A percentile compares a stretch with the other conserved stretches of the same genome.
phyloP scores from a whole-genome alignment of 208 protist genomes.

The Acanthamoeba triangularis region DNA sequence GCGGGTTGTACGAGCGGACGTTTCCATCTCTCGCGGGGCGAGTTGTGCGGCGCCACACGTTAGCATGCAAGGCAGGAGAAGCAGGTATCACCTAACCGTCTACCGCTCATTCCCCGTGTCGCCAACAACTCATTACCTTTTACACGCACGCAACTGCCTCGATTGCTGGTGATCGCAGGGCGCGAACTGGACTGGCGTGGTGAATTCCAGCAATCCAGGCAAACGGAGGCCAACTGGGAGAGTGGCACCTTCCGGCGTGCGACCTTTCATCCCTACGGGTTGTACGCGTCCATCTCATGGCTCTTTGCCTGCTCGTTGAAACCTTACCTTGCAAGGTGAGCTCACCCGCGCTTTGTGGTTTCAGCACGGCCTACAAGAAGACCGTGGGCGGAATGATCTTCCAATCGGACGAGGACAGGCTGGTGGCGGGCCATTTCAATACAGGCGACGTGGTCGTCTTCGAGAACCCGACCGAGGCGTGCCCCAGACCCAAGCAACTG shows the following conservation, averaged over 20 bases:
- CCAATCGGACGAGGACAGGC: background rate
- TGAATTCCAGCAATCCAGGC: background rate
- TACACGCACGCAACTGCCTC: too few species aligned
- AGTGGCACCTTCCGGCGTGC: background rate
- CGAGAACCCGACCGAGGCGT: conserved; percentile 3
- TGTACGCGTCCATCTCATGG: background rate
- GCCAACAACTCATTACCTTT: too few species aligned
- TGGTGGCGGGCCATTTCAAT: conserved; percentile 9
- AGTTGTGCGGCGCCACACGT: background rate
- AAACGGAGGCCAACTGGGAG: conserved; percentile 37
- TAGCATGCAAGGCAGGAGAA: background rate
- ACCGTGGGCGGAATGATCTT: conserved; percentile 15
- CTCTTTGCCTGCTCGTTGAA: background rate
- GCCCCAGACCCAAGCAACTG: background rate
- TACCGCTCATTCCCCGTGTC: background rate
- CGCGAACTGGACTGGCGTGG: background rate
- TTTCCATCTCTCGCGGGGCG: background rate
- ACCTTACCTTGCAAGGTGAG: too few species aligned
- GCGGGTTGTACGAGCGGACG: background rate
- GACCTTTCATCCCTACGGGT: background rate
- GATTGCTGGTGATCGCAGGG: too few species aligned
- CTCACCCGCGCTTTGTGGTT: too few species aligned
- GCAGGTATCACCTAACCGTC: background rate
- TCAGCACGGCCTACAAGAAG: background rate
- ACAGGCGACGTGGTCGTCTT: conserved; percentile 24